A percentile compares a stretch with the other conserved stretches of the same genome.
phyloP scores from a whole-genome alignment of 805 yeast species.

The Ogataea neopini region DNA sequence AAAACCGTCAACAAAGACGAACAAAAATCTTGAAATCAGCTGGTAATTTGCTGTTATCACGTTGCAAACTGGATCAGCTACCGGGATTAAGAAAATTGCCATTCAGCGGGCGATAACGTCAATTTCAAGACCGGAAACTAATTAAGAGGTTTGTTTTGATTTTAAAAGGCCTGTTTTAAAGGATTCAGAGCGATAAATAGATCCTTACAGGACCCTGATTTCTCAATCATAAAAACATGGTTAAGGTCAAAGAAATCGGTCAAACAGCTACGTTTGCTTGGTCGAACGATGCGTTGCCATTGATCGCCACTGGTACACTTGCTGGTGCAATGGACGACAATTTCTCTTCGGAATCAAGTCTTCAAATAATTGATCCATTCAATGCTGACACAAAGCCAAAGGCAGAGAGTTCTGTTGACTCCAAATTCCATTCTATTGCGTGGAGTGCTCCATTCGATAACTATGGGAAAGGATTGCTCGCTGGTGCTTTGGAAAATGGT shows the following conservation, averaged over 20 bases:
- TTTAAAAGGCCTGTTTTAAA: constrained; percentile 6
- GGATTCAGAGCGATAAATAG: constrained; percentile 1
- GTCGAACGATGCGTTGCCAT: constrained; percentile 77
- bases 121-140: background rate
- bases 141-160: constrained; percentile 4
- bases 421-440: constrained; percentile 75
- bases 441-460: constrained; percentile 68
- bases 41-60: constrained; percentile 2
- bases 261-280: constrained; percentile 96
- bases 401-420: constrained; percentile 48
- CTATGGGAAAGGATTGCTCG: constrained; percentile 59
- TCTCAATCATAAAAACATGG: constrained; percentile 44
- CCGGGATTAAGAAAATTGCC: background rate
- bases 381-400: constrained; percentile 41
- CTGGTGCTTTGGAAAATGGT: constrained; percentile 90
- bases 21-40: background rate
- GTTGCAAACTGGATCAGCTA: constrained; percentile 1
- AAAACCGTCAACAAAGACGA: constrained; percentile 1
- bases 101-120: constrained; percentile 1
- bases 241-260: constrained; percentile 78
- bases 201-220: background rate
- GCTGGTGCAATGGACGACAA: constrained; percentile 93
- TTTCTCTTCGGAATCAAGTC: constrained; percentile 74
- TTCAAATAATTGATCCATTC: constrained; percentile 78
- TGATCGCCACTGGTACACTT: constrained; percentile 87